A percentile compares a stretch with the other conserved stretches of the same genome.
Conservation (phyloP, 2,329 filamentous ascomycete genomes). For the Pseudovirgaria hyperparasitica region DNA sequence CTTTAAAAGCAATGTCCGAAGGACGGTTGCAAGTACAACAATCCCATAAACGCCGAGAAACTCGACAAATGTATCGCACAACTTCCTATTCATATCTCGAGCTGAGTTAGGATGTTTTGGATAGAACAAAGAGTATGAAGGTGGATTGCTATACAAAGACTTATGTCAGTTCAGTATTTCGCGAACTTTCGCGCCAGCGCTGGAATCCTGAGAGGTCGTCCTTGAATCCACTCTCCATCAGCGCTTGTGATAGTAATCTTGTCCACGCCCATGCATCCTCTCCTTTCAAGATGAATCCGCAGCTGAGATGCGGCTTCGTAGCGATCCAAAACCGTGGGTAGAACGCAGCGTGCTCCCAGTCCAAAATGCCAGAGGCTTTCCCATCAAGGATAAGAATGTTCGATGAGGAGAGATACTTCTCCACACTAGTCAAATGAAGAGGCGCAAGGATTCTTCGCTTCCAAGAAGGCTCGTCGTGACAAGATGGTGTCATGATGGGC, state of each 20-base stretch:
- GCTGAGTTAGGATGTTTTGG: background rate
- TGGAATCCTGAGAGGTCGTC: background rate
- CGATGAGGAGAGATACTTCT: conserved; percentile 1
- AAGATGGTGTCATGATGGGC: conserved; percentile 2
- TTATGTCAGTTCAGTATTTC: too few species aligned
- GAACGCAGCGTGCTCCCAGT: conserved; percentile 5
- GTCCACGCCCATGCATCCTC: conserved; percentile 2
- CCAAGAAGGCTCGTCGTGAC: conserved; percentile 3
- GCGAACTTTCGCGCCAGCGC: conserved; percentile 1
- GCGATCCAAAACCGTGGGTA: conserved; percentile 5
- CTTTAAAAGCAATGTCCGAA: too few species aligned
- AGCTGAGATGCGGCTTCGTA: conserved; percentile 4
- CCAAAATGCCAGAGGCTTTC: conserved; percentile 3
- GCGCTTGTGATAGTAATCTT: conserved; percentile 1
- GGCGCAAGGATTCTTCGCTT: conserved; percentile 2
- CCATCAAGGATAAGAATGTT: conserved; percentile 4
- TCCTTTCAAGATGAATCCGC: conserved; percentile 3
- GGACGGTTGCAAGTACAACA: conserved; percentile 4
- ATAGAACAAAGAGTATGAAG: conserved; percentile 1
- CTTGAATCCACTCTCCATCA: conserved; percentile 1
- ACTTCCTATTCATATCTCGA: conserved; percentile 1
- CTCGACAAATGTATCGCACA: conserved; percentile 2
- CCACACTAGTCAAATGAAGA: background rate
- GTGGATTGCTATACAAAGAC: too few species aligned
- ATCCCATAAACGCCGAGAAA: conserved; percentile 2